phyloP scores from a whole-genome alignment of 2,329 filamentous ascomycete species.

The Paecilomyces niveus region DNA sequence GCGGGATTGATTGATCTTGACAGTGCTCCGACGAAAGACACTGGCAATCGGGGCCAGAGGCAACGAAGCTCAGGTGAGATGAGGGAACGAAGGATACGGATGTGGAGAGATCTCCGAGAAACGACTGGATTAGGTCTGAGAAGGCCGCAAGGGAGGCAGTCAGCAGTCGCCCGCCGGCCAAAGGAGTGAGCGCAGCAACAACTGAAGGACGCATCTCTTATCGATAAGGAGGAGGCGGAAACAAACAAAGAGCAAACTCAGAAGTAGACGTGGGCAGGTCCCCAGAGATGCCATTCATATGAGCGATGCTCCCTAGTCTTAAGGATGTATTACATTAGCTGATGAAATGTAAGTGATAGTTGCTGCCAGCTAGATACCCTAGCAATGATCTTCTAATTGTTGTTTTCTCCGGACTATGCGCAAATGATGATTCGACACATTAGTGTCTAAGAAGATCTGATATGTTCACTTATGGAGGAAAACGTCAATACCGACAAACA shows the following conservation, averaged over 20 bases:
- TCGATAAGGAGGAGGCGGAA: background rate
- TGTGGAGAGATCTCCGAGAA: background rate
- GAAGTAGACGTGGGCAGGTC: background rate
- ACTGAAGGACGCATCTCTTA: background rate
- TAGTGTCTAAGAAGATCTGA: too few relatives aligned
- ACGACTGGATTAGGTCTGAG: background rate
- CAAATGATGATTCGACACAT: too few relatives aligned
- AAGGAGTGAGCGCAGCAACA: background rate
- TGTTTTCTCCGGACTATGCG: background rate
- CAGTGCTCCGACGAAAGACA: background rate
- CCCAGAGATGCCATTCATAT: background rate
- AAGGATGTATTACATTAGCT: background rate
- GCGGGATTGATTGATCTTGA: background rate
- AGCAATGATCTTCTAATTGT: background rate
- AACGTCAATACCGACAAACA: too few relatives aligned
- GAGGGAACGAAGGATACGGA: background rate
- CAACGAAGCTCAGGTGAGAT: background rate
- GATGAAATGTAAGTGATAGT: background rate
- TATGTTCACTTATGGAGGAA: too few relatives aligned
- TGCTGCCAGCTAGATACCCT: background rate
- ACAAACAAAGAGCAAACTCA: background rate
- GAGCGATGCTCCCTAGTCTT: background rate
- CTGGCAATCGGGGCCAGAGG: background rate
- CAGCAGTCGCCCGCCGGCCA: background rate
- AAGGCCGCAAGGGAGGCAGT: background rate